phyloP scores from a whole-genome alignment of 768 basidiomycete genomes.

The Lepiota subincarnata region DNA sequence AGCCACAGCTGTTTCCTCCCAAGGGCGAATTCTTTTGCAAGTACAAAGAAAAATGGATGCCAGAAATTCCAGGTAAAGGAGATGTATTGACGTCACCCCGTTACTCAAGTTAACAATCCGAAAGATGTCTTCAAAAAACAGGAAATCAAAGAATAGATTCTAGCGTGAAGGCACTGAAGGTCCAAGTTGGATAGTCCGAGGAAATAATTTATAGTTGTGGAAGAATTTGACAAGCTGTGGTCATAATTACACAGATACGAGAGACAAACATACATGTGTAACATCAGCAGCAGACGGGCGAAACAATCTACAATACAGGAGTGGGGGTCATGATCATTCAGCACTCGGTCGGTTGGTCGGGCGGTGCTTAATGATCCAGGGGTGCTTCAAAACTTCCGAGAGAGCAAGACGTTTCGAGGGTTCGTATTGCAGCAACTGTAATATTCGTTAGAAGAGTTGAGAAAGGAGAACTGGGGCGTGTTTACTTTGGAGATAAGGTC shows the following conservation, averaged over 20 bases:
- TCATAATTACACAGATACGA: neutral
- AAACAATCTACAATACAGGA: neutral
- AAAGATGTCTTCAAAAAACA: constrained; percentile 17
- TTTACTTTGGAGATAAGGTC: constrained; percentile 61
- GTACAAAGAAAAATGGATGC: constrained; percentile 15
- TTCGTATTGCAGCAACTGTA: constrained; percentile 79
- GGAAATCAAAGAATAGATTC: constrained; percentile 14
- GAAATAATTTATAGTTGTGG: neutral
- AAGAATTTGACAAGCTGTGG: neutral
- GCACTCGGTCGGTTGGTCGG: constrained; percentile 31
- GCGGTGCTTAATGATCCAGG: constrained; percentile 78
- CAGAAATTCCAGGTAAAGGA: constrained; percentile 16
- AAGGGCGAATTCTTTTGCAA: constrained; percentile 18
- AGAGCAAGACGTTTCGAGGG: constrained; percentile 76
- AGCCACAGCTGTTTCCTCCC: constrained; percentile 14
- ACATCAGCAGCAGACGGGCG: too few species aligned
- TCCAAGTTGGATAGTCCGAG: neutral
- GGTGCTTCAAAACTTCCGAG: constrained; percentile 70
- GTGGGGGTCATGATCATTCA: constrained; percentile 2
- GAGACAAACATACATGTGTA: constrained; percentile 1
- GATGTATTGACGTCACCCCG: neutral
- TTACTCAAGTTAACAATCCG: neutral
- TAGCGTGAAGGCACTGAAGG: neutral
- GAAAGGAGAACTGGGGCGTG: constrained; percentile 22
- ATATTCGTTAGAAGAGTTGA: neutral